Percentiles rank a stretch among this genome's conserved stretches.
Evolutionary conservation across 148 eudicot species (phyloP).

Genomic region (Arctostaphylos glauca): DNA sequence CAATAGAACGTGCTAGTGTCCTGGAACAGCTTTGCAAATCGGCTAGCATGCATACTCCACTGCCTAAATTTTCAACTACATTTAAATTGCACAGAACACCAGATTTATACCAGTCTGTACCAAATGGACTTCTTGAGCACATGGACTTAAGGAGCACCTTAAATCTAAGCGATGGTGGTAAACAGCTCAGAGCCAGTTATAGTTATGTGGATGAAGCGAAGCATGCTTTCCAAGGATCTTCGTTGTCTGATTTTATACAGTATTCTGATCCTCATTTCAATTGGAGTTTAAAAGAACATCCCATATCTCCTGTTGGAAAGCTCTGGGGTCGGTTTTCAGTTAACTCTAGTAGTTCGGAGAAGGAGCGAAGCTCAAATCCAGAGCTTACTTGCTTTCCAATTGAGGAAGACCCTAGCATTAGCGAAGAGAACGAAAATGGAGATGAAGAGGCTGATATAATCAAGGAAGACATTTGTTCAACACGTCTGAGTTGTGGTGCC

Average conservation of each 20-base stretch:
- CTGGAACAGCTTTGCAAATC: conserved; percentile 56
- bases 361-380: conserved; percentile 54
- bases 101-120: conserved; percentile 48
- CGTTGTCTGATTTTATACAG: conserved; percentile 45
- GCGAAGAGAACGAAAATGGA: conserved; percentile 55
- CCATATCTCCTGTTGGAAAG: conserved; percentile 58
- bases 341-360: conserved; percentile 60
- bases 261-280: conserved; percentile 40
- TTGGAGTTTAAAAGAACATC: conserved; percentile 39
- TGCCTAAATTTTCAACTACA: conserved; percentile 46
- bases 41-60: conserved; percentile 52
- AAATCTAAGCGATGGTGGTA: conserved; percentile 22
- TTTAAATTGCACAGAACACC: conserved; percentile 32
- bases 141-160: conserved; percentile 31
- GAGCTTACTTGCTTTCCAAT: conserved; percentile 84
- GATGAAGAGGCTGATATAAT: conserved; percentile 34
- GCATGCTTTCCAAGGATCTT: conserved; percentile 34
- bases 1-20: conserved; percentile 50
- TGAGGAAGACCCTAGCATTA: conserved; percentile 70
- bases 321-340: conserved; percentile 48
- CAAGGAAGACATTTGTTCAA: conserved; percentile 31
- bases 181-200: conserved; percentile 20
- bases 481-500: conserved; percentile 19
- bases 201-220: conserved; percentile 22
- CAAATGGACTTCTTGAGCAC: conserved; percentile 58